A percentile compares a stretch with the other conserved stretches of the same genome.
Conservation (phyloP, 163 green algal genomes). For the Trebouxiophyceae sp. region DNA sequence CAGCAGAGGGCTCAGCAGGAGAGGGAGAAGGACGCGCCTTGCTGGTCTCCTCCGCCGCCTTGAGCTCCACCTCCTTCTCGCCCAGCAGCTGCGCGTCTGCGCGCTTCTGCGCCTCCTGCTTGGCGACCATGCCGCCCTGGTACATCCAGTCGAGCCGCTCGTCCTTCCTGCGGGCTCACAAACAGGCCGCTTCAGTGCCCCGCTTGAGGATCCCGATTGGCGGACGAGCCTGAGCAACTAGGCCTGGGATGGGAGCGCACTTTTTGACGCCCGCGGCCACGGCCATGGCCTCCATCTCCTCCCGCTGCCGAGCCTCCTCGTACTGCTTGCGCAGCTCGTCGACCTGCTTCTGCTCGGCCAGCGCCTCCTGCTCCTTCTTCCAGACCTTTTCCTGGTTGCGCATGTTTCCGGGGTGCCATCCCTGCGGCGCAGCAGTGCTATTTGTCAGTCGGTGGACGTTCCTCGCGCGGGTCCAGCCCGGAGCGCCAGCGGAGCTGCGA, state of each 20-base stretch:
- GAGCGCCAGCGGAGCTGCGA: too few relatives aligned
- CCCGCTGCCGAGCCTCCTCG: slow-evolving; percentile 67
- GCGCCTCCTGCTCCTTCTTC: slow-evolving; percentile 73
- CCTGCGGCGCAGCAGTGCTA: slow-evolving; percentile 9
- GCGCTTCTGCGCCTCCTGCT: slow-evolving; percentile 65
- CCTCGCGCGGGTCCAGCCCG: too few relatives aligned
- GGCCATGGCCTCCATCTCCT: slow-evolving; percentile 50
- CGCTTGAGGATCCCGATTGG: too few relatives aligned
- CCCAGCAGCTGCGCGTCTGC: slow-evolving; percentile 51
- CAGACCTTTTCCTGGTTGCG: slow-evolving; percentile 83
- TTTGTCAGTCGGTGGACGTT: too few relatives aligned
- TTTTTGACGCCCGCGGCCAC: slow-evolving; percentile 46
- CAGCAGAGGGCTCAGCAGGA: neutral
- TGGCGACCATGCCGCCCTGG: slow-evolving; percentile 57
- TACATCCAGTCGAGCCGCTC: slow-evolving; percentile 93
- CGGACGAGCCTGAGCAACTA: neutral
- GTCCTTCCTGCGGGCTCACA: slow-evolving; percentile 45
- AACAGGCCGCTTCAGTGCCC: too few relatives aligned
- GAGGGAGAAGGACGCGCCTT: too few relatives aligned
- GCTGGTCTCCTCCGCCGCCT: slow-evolving; percentile 5
- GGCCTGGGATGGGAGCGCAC: slow-evolving; percentile 37
- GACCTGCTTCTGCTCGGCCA: slow-evolving; percentile 63
- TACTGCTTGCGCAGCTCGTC: slow-evolving; percentile 77
- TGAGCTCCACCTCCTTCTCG: slow-evolving; percentile 37
- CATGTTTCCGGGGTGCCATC: slow-evolving; percentile 63